phyloP scores from a whole-genome alignment of 306 rosid species.

The Macrotyloma uniflorum region DNA sequence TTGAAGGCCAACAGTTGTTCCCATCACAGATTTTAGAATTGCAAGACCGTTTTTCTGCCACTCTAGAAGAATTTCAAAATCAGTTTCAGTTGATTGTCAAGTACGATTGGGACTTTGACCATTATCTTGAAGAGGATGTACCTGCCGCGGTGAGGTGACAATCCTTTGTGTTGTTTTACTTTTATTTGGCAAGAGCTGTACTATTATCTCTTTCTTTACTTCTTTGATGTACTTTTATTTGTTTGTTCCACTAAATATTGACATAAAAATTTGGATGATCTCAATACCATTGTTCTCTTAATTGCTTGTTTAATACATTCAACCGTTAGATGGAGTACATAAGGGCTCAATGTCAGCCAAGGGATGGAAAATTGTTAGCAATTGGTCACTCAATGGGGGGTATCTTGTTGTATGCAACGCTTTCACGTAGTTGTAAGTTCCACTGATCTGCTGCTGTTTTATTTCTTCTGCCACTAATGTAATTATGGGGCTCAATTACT shows the following conservation, averaged over 20 bases:
- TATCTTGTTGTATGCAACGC: slow-evolving; percentile 82
- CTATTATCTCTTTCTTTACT: not conserved
- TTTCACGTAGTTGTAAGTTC: slow-evolving; percentile 72
- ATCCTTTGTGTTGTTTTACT: slow-evolving; percentile 37
- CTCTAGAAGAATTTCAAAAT: slow-evolving; percentile 59
- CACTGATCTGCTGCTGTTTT: slow-evolving; percentile 27
- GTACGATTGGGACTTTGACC: slow-evolving; percentile 88
- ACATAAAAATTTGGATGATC: not conserved
- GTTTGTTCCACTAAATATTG: not conserved
- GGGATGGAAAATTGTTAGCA: slow-evolving; percentile 77
- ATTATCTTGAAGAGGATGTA: slow-evolving; percentile 83
- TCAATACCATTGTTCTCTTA: slow-evolving; percentile 25
- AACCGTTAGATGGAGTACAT: slow-evolving; percentile 76
- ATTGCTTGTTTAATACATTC: slow-evolving; percentile 9
- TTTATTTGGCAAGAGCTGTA: not conserved
- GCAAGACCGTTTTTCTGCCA: slow-evolving; percentile 54
- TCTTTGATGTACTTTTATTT: slow-evolving; percentile 16
- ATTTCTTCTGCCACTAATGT: slow-evolving; percentile 17
- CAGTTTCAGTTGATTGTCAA: slow-evolving; percentile 54
- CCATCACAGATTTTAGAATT: slow-evolving; percentile 50
- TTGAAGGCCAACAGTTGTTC: slow-evolving; percentile 48
- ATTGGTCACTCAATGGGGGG: slow-evolving; percentile 99
- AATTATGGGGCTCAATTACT: not conserved
- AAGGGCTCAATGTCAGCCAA: slow-evolving; percentile 68
- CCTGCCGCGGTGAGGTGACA: slow-evolving; percentile 89